Evolutionary conservation across 441 rosid genomes (phyloP).

Genomic region (Erodium chrysanthum): DNA sequence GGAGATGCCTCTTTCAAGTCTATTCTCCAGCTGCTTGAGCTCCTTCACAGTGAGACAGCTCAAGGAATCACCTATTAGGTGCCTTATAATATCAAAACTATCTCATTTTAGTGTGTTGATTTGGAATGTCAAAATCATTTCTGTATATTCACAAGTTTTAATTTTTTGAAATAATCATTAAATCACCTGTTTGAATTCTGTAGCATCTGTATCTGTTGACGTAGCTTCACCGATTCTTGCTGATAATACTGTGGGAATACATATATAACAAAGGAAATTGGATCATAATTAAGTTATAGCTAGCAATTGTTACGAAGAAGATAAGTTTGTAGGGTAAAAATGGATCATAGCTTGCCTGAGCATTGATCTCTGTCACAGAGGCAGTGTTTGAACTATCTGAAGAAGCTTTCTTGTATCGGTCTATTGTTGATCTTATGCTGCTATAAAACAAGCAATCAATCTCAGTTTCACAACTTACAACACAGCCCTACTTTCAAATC

Average conservation of each 20-base stretch:
- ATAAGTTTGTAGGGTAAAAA: not conserved
- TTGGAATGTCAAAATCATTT: no score
- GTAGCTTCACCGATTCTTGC: constrained; percentile 87
- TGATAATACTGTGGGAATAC: constrained; percentile 52
- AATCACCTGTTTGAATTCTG: constrained; percentile 84
- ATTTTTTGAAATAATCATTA: no score
- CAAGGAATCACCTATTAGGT: constrained; percentile 81
- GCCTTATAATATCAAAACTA: constrained; percentile 37
- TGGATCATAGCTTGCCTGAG: constrained; percentile 42
- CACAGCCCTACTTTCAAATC: no score
- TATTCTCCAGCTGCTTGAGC: constrained; percentile 85
- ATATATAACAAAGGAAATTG: no score
- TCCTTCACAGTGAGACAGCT: constrained; percentile 75
- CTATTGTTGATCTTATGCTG: constrained; percentile 78
- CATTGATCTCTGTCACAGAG: constrained; percentile 79
- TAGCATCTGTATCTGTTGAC: constrained; percentile 82
- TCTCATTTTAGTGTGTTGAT: no score
- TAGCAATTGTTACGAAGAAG: no score
- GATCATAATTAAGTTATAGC: no score
- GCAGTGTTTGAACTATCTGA: constrained; percentile 54
- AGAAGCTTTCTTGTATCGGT: constrained; percentile 80
- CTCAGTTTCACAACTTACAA: not conserved
- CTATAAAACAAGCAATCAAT: not conserved
- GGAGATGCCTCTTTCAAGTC: constrained; percentile 86
- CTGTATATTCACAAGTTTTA: no score